phyloP scores from a whole-genome alignment of 2,329 filamentous ascomycete genomes.

The Exophiala bonariae region DNA sequence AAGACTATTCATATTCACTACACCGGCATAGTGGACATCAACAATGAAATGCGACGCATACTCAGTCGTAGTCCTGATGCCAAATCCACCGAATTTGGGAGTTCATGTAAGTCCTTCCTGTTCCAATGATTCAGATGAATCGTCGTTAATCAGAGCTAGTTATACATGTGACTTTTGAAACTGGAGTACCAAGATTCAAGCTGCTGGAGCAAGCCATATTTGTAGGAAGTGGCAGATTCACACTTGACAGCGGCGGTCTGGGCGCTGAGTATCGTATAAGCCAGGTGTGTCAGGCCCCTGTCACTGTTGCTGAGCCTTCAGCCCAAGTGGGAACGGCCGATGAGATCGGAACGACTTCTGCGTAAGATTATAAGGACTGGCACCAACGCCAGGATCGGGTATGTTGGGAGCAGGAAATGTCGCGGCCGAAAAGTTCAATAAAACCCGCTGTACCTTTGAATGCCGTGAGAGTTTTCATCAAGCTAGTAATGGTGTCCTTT shows the following conservation, averaged over 20 bases:
- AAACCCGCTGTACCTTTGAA: too few species aligned
- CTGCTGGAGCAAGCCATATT: conserved; percentile 42
- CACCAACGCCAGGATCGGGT: not conserved
- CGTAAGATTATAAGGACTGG: not conserved
- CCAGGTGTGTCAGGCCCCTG: conserved; percentile 17
- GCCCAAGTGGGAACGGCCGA: not conserved
- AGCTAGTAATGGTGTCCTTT: conserved; percentile 18
- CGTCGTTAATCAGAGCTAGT: too few species aligned
- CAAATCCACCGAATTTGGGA: conserved; percentile 39
- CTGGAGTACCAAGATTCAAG: conserved; percentile 43
- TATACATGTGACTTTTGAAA: conserved; percentile 41
- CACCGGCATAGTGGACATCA: conserved; percentile 40
- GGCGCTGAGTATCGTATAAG: conserved; percentile 45
- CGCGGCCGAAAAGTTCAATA: too few species aligned
- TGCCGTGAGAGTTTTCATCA: not conserved
- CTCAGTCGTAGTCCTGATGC: conserved; percentile 34
- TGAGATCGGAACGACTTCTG: not conserved
- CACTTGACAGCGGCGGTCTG: conserved; percentile 25
- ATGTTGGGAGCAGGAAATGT: too few species aligned
- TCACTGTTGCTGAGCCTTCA: not conserved
- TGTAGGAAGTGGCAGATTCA: conserved; percentile 42
- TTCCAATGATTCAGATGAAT: too few species aligned
- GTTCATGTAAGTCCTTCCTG: conserved; percentile 39
- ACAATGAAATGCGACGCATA: conserved; percentile 35
- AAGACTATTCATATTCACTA: conserved; percentile 42